A percentile compares a stretch with the other conserved stretches of the same genome.
Conservation (phyloP, 2,329 filamentous ascomycete species). For the Whalleya microplaca region DNA sequence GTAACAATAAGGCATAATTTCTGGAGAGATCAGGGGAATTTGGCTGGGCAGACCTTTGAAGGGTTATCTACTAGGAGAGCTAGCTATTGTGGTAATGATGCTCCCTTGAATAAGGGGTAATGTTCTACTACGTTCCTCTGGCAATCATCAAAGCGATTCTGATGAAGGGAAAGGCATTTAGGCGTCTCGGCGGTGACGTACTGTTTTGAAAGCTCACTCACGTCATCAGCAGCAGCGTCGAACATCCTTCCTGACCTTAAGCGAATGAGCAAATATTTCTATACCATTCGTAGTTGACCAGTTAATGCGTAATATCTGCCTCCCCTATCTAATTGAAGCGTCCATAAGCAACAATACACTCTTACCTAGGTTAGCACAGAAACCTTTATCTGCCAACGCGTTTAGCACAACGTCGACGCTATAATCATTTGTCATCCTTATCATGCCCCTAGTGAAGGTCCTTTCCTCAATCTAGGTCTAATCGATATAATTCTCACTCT, state of each 20-base stretch:
- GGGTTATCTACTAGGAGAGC: conserved; percentile 3
- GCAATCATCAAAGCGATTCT: too few species aligned
- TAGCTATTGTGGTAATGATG: conserved; percentile 16
- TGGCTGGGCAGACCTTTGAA: neutral
- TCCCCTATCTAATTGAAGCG: conserved; percentile 41
- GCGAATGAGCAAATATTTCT: conserved; percentile 26
- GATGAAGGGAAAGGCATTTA: too few species aligned
- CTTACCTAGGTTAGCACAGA: conserved; percentile 1
- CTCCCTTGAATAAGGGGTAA: conserved; percentile 13
- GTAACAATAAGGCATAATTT: too few species aligned
- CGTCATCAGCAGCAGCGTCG: too few species aligned
- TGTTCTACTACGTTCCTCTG: too few species aligned
- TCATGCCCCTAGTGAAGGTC: conserved; percentile 1
- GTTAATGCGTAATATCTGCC: conserved; percentile 37
- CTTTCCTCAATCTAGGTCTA: conserved; percentile 1
- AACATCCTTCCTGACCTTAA: too few species aligned
- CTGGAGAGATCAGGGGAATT: neutral
- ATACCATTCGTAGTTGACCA: conserved; percentile 33
- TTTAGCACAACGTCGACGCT: conserved; percentile 10
- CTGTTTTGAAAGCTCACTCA: too few species aligned
- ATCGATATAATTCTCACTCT: neutral
- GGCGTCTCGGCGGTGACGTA: too few species aligned
- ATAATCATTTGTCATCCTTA: neutral
- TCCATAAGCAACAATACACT: conserved; percentile 10
- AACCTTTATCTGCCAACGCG: neutral